Conservation (phyloP, 345 rosid species). For the Ceriops zippeliana region DNA sequence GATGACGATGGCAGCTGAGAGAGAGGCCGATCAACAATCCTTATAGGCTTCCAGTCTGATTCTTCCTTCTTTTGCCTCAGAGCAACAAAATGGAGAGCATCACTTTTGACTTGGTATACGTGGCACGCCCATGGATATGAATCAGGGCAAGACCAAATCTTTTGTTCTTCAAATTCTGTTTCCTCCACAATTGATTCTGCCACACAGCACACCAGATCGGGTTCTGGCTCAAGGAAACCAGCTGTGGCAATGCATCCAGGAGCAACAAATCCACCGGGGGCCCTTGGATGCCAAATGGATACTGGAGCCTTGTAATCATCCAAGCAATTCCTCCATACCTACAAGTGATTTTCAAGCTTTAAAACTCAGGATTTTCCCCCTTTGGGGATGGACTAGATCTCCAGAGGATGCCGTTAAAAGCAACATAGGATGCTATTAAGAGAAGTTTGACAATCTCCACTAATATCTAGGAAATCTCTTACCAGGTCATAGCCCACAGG, state of each 20-base stretch:
- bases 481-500: conserved; percentile 94
- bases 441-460: not conserved
- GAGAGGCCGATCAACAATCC: conserved; percentile 52
- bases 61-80: conserved; percentile 67
- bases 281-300: conserved; percentile 91
- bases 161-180: conserved; percentile 77
- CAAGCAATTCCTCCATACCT: conserved; percentile 94
- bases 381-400: not conserved
- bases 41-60: conserved; percentile 65
- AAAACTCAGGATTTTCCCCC: not conserved
- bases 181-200: conserved; percentile 63
- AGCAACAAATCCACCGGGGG: conserved; percentile 74
- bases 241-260: conserved; percentile 73
- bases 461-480: conserved; percentile 22
- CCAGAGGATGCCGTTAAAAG: not conserved
- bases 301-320: conserved; percentile 67
- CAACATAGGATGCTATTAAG: not conserved
- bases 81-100: conserved; percentile 86
- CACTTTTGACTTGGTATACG: conserved; percentile 76
- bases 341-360: conserved; percentile 11
- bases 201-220: conserved; percentile 51
- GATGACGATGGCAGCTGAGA: conserved; percentile 2
- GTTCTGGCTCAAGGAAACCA: conserved; percentile 68
- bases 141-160: conserved; percentile 79
- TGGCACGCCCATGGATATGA: conserved; percentile 94